Conservation (phyloP, 2,329 filamentous ascomycete genomes). For the Penicillium sp. region DNA sequence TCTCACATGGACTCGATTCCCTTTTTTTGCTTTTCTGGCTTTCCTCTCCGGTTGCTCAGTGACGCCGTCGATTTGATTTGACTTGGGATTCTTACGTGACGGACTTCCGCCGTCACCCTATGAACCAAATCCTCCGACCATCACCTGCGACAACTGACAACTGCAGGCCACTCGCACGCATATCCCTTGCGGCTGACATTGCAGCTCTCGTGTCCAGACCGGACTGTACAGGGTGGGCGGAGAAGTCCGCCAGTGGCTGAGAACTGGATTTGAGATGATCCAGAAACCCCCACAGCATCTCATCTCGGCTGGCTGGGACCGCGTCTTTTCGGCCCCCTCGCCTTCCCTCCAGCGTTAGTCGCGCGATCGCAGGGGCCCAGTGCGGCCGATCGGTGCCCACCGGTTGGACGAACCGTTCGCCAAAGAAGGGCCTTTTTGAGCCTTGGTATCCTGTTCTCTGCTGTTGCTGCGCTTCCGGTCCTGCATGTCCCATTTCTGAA, state of each 20-base stretch:
- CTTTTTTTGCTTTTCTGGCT: no score
- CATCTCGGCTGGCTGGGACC: conserved; percentile 23
- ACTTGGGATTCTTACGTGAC: no score
- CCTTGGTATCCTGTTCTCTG: conserved; percentile 3
- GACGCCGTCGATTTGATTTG: no score
- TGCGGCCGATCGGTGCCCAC: conserved; percentile 25
- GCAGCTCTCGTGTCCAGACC: conserved; percentile 19
- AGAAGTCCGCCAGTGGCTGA: conserved; percentile 20
- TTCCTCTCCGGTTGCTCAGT: no score
- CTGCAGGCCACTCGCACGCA: conserved; percentile 3
- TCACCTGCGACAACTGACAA: background rate
- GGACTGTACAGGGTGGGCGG: conserved; percentile 13
- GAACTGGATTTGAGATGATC: no score
- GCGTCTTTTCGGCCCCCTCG: conserved; percentile 16
- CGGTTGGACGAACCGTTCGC: conserved; percentile 18
- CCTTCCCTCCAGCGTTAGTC: conserved; percentile 19
- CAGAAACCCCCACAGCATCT: conserved; percentile 23
- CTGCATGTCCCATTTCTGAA: conserved; percentile 10
- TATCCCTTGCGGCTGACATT: conserved; percentile 28
- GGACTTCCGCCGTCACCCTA: no score
- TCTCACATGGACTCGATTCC: no score
- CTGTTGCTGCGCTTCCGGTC: conserved; percentile 1
- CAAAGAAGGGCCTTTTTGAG: conserved; percentile 4
- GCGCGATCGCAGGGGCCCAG: conserved; percentile 20
- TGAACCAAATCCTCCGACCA: conserved; percentile 2